Evolutionary conservation across 2,329 filamentous ascomycete genomes (phyloP).

Genomic region (Stachybotrys chartarum): DNA sequence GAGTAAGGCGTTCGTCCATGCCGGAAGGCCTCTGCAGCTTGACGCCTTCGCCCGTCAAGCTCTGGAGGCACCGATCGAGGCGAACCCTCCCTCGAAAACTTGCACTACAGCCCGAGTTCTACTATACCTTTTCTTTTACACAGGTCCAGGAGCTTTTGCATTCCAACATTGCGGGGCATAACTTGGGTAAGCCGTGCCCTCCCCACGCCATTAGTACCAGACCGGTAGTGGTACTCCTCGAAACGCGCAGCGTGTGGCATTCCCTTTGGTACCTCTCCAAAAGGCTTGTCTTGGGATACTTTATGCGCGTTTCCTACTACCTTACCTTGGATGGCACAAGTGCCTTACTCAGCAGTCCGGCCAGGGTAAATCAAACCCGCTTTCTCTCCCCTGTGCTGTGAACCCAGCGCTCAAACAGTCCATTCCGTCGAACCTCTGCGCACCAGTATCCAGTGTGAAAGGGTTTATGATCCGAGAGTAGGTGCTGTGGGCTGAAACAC

Average conservation of each 20-base stretch:
- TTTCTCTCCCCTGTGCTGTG: too few relatives aligned
- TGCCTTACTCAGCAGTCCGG: not conserved
- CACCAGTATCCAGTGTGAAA: not conserved
- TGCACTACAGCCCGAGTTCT: too few relatives aligned
- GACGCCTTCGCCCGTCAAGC: too few relatives aligned
- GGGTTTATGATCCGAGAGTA: not conserved
- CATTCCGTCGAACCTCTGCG: not conserved
- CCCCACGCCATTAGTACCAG: not conserved
- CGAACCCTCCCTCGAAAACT: too few relatives aligned
- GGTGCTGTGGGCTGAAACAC: not conserved
- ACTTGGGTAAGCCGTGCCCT: not conserved
- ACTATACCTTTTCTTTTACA: too few relatives aligned
- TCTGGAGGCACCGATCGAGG: too few relatives aligned
- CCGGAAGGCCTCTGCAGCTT: too few relatives aligned
- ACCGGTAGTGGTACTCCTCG: not conserved
- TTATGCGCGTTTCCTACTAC: not conserved
- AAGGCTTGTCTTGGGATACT: not conserved
- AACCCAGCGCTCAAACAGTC: not conserved
- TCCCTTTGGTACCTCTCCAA: not conserved
- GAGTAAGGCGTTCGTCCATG: too few relatives aligned
- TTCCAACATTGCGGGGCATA: too few relatives aligned
- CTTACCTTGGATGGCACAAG: not conserved
- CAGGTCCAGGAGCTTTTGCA: too few relatives aligned
- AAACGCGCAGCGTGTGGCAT: not conserved
- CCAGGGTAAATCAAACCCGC: too few relatives aligned